Percentiles rank a stretch among this genome's conserved stretches.
phyloP scores from a whole-genome alignment of 768 basidiomycete genomes.

The Mycena pura region DNA sequence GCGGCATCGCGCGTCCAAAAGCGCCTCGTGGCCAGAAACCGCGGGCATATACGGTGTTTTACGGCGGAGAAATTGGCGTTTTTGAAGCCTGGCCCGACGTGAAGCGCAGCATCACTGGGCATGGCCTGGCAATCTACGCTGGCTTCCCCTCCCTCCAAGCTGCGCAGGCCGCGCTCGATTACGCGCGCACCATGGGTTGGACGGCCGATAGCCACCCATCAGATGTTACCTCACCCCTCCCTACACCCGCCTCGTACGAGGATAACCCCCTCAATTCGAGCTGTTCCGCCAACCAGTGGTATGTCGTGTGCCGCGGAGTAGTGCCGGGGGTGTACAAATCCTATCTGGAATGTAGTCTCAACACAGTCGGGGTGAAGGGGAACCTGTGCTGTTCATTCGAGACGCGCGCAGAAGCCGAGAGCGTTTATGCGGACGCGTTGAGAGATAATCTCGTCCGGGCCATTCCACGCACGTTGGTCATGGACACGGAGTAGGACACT shows the following conservation, averaged over 20 bases:
- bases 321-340: slow-evolving; percentile 3
- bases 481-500: too few relatives aligned
- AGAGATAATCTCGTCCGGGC: neutral
- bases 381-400: neutral
- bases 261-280: neutral
- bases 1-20: too few relatives aligned
- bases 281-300: neutral
- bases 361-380: neutral
- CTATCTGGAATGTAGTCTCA: neutral
- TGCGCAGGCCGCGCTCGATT: neutral
- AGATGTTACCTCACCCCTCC: neutral
- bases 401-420: neutral
- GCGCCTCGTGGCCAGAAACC: neutral
- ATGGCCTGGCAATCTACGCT: neutral
- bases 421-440: neutral
- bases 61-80: neutral
- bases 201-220: neutral
- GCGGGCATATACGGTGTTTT: neutral
- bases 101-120: neutral
- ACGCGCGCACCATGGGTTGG: neutral
- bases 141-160: neutral
- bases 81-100: neutral
- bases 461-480: neutral
- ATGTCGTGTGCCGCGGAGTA: neutral
- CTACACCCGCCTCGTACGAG: neutral